A percentile compares a stretch with the other conserved stretches of the same genome.
These are phyloP conservation scores for Fusarium compactum DNA, from an alignment of 2,329 filamentous ascomycete genomes.

Conservation along the genomic window DNA sequence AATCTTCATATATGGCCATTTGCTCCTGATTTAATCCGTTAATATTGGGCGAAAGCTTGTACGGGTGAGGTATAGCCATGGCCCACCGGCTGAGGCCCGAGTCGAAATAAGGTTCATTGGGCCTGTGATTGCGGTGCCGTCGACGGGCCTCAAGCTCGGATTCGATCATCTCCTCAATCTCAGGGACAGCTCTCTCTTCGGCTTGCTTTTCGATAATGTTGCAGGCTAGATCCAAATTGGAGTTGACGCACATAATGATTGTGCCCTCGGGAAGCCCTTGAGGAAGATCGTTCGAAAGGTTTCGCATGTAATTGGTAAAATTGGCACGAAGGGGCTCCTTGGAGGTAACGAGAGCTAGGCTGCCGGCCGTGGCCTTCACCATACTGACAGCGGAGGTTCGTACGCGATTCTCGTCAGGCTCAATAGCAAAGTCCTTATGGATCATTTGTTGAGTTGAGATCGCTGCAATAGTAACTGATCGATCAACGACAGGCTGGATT, in stretches of 20 bases:
- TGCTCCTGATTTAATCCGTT: slow-evolving; percentile 88
- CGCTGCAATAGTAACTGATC: slow-evolving; percentile 96
- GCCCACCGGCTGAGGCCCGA: slow-evolving; percentile 88
- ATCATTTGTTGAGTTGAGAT: slow-evolving; percentile 97
- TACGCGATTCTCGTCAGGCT: slow-evolving; percentile 88
- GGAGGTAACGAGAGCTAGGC: slow-evolving; percentile 94
- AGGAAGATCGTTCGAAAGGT: slow-evolving; percentile 74
- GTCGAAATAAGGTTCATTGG: slow-evolving; percentile 87
- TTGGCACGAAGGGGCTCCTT: slow-evolving; percentile 97
- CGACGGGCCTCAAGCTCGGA: slow-evolving; percentile 81
- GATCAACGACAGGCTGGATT: slow-evolving; percentile 95
- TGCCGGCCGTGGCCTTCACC: slow-evolving; percentile 94
- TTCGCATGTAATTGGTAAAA: slow-evolving; percentile 95
- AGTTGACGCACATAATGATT: slow-evolving; percentile 98
- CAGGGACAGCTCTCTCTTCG: slow-evolving; percentile 89
- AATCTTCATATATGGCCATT: slow-evolving; percentile 96
- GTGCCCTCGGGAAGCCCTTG: slow-evolving; percentile 92
- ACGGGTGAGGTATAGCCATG: slow-evolving; percentile 92
- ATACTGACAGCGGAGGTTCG: slow-evolving; percentile 90
- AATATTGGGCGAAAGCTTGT: slow-evolving; percentile 79
- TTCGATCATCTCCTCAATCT: slow-evolving; percentile 95
- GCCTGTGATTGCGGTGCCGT: slow-evolving; percentile 78
- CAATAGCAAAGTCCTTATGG: slow-evolving; percentile 94
- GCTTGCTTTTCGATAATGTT: slow-evolving; percentile 95
- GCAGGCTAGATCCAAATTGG: slow-evolving; percentile 94